Evolutionary conservation across 1,139 yeast species (phyloP).

Genomic region (Candida pseudocylindracea): DNA sequence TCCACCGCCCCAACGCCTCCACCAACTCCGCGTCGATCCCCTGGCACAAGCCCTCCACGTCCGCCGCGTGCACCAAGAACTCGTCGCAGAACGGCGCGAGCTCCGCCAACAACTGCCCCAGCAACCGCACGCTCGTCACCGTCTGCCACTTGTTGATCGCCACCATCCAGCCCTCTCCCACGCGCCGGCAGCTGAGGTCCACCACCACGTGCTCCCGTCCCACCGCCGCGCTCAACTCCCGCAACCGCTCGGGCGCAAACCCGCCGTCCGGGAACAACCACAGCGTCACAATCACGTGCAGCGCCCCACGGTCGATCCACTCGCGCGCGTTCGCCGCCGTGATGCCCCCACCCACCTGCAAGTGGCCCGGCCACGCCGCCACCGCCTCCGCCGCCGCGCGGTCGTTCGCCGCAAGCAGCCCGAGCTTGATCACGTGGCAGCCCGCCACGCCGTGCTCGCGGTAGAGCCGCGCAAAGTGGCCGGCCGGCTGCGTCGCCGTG

Average conservation of each 20-base stretch:
- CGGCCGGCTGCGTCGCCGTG: conserved; percentile 54
- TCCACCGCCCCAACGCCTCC: conserved; percentile 54
- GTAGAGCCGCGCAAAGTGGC: conserved; percentile 60
- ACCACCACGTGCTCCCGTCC: conserved; percentile 60
- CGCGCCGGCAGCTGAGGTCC: conserved; percentile 67
- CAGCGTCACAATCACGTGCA: conserved; percentile 80
- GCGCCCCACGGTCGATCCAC: conserved; percentile 55
- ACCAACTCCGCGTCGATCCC: conserved; percentile 81
- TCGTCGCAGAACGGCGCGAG: conserved; percentile 58
- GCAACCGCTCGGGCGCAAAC: conserved; percentile 33
- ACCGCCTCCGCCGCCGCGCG: conserved; percentile 65
- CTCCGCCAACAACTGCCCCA: conserved; percentile 23
- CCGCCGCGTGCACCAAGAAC: conserved; percentile 90
- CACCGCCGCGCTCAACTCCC: conserved; percentile 20
- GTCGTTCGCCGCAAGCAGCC: conserved; percentile 55
- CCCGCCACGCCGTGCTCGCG: conserved; percentile 33
- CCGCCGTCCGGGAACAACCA: conserved; percentile 49
- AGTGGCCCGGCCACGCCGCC: conserved; percentile 41
- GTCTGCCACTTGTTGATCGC: conserved; percentile 98
- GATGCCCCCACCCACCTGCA: conserved; percentile 93
- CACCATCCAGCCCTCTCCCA: conserved; percentile 44
- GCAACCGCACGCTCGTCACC: conserved; percentile 40
- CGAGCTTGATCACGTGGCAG: conserved; percentile 85
- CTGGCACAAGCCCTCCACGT: conserved; percentile 85
- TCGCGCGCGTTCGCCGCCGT: conserved; percentile 42